Percentiles rank a stretch among this genome's conserved stretches.
These are phyloP conservation scores for Escovopsis sp. DNA, from an alignment of 2,329 filamentous ascomycete genomes.

Conservation along the genomic window DNA sequence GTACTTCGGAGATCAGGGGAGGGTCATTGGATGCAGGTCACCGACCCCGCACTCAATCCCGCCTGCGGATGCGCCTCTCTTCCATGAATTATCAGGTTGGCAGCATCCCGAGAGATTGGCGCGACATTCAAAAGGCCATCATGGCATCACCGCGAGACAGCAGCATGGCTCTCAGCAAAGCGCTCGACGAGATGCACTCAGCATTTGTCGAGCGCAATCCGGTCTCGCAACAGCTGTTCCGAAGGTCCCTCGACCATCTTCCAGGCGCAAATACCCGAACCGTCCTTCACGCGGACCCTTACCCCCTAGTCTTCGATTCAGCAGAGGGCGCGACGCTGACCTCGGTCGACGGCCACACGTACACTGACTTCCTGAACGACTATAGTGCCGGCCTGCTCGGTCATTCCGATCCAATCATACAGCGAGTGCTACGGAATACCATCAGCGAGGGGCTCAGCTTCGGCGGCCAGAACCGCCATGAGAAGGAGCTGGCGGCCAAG, in stretches of 20 bases:
- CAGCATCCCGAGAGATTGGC: too few relatives aligned
- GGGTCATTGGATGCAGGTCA: too few relatives aligned
- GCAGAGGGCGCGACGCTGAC: constrained; percentile 21
- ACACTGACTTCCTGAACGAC: constrained; percentile 48
- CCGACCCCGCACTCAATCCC: too few relatives aligned
- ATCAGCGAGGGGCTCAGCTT: constrained; percentile 37
- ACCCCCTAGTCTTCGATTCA: constrained; percentile 26
- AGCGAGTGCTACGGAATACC: constrained; percentile 29
- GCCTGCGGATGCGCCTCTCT: too few relatives aligned
- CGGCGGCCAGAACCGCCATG: constrained; percentile 36
- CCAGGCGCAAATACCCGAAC: constrained; percentile 34
- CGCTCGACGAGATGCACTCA: too few relatives aligned
- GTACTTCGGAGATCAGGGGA: too few relatives aligned
- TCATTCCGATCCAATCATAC: constrained; percentile 44
- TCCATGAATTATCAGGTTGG: too few relatives aligned
- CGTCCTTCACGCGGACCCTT: constrained; percentile 28
- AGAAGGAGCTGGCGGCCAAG: constrained; percentile 34
- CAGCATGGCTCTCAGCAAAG: too few relatives aligned
- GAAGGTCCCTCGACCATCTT: constrained; percentile 8
- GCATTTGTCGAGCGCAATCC: too few relatives aligned
- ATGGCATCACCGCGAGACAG: too few relatives aligned
- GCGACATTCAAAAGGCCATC: too few relatives aligned
- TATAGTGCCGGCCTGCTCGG: constrained; percentile 52
- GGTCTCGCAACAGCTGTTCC: too few relatives aligned
- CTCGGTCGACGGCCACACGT: constrained; percentile 26